Conservation (phyloP, 371 early-diverging fungal genomes). For the Batkoa obscura region DNA sequence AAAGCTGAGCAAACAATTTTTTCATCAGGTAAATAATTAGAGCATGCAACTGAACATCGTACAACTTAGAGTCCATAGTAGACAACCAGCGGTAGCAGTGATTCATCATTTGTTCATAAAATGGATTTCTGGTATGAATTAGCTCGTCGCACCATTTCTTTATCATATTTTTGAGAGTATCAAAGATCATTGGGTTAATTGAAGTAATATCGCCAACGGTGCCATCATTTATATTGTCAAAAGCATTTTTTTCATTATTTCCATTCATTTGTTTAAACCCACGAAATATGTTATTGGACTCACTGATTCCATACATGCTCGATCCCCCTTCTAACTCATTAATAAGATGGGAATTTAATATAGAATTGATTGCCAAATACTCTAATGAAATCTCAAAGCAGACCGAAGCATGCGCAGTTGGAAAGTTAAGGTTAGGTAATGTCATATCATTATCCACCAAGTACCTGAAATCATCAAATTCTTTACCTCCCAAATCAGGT, state of each 20-base stretch:
- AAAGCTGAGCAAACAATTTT: conserved; percentile 62
- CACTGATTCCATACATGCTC: conserved; percentile 26
- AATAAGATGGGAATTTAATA: conserved; percentile 48
- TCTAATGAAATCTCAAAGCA: conserved; percentile 71
- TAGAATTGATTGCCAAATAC: conserved; percentile 60
- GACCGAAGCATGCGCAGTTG: conserved; percentile 55
- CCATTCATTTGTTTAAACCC: not conserved
- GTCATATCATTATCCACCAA: conserved; percentile 19
- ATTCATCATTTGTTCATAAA: conserved; percentile 54
- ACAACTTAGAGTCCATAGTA: conserved; percentile 44
- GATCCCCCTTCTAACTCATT: conserved; percentile 55
- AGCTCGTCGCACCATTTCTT: conserved; percentile 45
- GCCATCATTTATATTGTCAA: not conserved
- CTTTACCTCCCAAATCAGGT: conserved; percentile 83
- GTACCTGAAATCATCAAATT: conserved; percentile 52
- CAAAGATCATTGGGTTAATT: conserved; percentile 35
- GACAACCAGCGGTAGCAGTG: conserved; percentile 80
- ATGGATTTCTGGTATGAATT: conserved; percentile 27
- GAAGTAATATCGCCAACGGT: not conserved
- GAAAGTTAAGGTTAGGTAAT: conserved; percentile 46
- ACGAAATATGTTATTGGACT: not conserved
- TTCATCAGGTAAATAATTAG: conserved; percentile 72
- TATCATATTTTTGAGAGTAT: conserved; percentile 53
- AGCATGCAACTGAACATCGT: conserved; percentile 64
- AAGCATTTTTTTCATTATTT: not conserved